Conservation (phyloP, 2,329 filamentous ascomycete species). For the Botrytis medusae region DNA sequence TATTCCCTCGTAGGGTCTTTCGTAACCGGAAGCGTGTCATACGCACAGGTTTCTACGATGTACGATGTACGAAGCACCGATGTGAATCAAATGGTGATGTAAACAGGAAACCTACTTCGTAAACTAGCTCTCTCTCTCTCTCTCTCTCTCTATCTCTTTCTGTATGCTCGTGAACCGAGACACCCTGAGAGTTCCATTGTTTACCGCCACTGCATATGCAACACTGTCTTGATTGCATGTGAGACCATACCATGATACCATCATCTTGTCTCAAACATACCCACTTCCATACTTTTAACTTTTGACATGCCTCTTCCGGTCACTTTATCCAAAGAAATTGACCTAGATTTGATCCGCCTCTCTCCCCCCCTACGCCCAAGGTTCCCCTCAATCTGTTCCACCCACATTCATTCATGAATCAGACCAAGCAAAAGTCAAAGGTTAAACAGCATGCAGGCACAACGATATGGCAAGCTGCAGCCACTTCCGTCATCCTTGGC, state of each 20-base stretch:
- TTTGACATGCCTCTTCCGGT: not conserved
- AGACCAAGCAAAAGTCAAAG: not conserved
- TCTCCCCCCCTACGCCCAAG: not conserved
- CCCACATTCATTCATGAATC: not conserved
- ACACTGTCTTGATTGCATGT: not conserved
- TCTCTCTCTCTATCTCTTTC: too few relatives aligned
- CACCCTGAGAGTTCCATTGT: slow-evolving; percentile 7
- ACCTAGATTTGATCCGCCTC: not conserved
- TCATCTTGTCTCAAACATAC: not conserved
- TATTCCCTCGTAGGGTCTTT: not conserved
- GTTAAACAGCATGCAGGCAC: slow-evolving; percentile 16
- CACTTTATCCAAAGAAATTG: not conserved
- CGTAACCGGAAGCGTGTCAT: not conserved
- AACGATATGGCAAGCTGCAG: slow-evolving; percentile 8
- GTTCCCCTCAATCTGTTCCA: slow-evolving; percentile 9
- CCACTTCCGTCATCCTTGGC: slow-evolving; percentile 18
- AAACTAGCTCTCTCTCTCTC: too few relatives aligned
- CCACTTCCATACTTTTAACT: not conserved
- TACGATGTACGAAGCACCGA: not conserved
- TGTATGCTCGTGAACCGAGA: not conserved
- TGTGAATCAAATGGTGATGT: not conserved
- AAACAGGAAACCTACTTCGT: not conserved
- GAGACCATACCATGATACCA: not conserved
- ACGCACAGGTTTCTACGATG: not conserved
- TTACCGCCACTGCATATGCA: slow-evolving; percentile 19